These are phyloP conservation scores for Eustoma russellianum DNA, from an alignment of 257 asterid genomes.

Conservation along the genomic window DNA sequence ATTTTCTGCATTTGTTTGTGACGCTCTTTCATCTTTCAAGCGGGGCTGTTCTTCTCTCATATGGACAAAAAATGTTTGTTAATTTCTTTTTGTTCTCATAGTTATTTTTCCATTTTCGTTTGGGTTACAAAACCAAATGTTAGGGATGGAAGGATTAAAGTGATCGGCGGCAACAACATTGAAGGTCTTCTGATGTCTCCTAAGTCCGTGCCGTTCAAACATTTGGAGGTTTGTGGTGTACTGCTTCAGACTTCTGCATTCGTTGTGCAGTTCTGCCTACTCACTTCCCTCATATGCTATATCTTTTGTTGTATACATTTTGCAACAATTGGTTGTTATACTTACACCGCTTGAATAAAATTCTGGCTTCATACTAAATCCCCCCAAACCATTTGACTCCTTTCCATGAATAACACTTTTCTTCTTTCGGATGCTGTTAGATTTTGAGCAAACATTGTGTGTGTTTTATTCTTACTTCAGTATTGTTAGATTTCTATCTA, in stretches of 20 bases:
- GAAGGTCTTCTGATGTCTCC: slow-evolving; percentile 86
- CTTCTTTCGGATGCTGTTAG: too few species aligned
- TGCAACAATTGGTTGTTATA: neutral
- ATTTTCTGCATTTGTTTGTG: too few species aligned
- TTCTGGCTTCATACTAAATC: too few species aligned
- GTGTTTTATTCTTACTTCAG: neutral
- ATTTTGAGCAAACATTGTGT: too few species aligned
- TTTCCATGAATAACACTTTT: too few species aligned
- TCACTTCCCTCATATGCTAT: neutral
- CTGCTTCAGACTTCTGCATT: neutral
- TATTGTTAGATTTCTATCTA: neutral
- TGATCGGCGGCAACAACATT: slow-evolving; percentile 72
- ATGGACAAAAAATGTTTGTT: neutral
- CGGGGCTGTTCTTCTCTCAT: too few species aligned
- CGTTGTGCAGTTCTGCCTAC: neutral
- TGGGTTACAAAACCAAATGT: neutral
- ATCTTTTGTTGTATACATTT: neutral
- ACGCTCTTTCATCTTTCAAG: too few species aligned
- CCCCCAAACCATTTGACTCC: too few species aligned
- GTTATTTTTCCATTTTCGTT: slow-evolving; percentile 8
- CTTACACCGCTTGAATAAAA: neutral
- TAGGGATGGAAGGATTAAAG: slow-evolving; percentile 97
- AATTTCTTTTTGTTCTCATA: neutral
- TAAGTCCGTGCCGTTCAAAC: slow-evolving; percentile 64
- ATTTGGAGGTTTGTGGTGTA: slow-evolving; percentile 66